Percentiles rank a stretch among this genome's conserved stretches.
Evolutionary conservation across 2,329 filamentous ascomycete species (phyloP).

Genomic region (Curvularia lunata): DNA sequence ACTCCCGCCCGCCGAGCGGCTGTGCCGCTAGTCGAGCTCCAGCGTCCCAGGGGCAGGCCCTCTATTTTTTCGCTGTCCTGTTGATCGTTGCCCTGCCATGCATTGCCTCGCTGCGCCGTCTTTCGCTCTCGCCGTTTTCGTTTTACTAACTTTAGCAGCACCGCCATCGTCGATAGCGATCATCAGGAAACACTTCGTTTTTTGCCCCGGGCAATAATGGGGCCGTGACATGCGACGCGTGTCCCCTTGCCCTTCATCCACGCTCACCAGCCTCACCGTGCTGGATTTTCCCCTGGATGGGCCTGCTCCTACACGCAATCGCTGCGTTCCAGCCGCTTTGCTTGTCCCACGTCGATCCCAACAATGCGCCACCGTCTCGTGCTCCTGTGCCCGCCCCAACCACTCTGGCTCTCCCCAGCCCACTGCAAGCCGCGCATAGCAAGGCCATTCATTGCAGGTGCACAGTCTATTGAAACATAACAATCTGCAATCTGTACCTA

Average conservation of each 20-base stretch:
- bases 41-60: slow-evolving; percentile 18
- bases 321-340: not conserved
- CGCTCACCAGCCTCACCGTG: not conserved
- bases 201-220: slow-evolving; percentile 2
- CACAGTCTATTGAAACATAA: slow-evolving; percentile 15
- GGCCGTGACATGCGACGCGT: slow-evolving; percentile 11
- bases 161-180: not conserved
- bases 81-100: slow-evolving; percentile 11
- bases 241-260: slow-evolving; percentile 4
- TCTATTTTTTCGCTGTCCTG: not conserved
- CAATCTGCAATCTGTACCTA: slow-evolving; percentile 8
- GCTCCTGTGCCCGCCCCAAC: not conserved
- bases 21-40: slow-evolving; percentile 6
- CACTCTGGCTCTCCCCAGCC: not conserved
- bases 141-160: slow-evolving; percentile 14
- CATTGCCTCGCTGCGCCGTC: slow-evolving; percentile 5
- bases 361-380: slow-evolving; percentile 2
- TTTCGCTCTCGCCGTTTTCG: slow-evolving; percentile 7
- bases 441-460: not conserved
- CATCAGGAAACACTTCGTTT: not conserved
- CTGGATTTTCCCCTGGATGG: slow-evolving; percentile 1
- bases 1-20: slow-evolving; percentile 15
- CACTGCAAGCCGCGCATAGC: not conserved
- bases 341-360: slow-evolving; percentile 8
- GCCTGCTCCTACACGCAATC: slow-evolving; percentile 4